Percentiles rank a stretch among this genome's conserved stretches.
phyloP scores from a whole-genome alignment of 176 grass and related monocot genomes.

The Musa troglodytarum region DNA sequence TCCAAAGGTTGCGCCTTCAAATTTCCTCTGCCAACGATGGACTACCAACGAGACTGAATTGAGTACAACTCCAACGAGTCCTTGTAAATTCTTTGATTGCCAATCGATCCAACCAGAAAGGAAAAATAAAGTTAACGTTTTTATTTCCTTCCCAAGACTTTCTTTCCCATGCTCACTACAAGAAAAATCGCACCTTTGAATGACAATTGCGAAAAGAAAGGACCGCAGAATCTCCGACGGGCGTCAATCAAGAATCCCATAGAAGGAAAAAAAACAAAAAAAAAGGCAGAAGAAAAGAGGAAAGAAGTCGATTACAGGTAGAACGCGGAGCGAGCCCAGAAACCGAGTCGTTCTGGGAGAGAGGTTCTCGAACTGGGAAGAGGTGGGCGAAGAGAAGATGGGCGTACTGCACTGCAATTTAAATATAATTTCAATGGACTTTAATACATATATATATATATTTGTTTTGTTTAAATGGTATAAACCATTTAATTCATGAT shows the following conservation, averaged over 20 bases:
- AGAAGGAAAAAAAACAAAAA: neutral
- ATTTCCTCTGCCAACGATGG: too few species aligned
- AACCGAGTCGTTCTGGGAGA: neutral
- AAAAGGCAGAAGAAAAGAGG: neutral
- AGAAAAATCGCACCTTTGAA: neutral
- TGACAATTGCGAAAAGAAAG: neutral
- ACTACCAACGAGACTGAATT: too few species aligned
- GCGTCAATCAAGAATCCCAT: neutral
- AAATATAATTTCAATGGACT: too few species aligned
- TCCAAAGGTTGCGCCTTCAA: too few species aligned
- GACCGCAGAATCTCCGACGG: too few species aligned
- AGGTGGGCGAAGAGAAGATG: neutral
- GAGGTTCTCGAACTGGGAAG: neutral
- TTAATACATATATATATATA: too few species aligned
- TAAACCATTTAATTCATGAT: too few species aligned
- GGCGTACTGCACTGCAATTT: neutral
- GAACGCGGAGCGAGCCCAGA: neutral
- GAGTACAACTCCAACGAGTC: too few species aligned
- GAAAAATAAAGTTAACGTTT: neutral
- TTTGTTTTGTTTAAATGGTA: too few species aligned
- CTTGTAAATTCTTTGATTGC: neutral
- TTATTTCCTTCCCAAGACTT: neutral
- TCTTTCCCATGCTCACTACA: neutral
- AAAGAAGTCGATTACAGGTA: neutral
- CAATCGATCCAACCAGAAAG: neutral